These are phyloP conservation scores for Aspergillus unguis DNA, from an alignment of 2,329 filamentous ascomycete genomes.

Conservation along the genomic window DNA sequence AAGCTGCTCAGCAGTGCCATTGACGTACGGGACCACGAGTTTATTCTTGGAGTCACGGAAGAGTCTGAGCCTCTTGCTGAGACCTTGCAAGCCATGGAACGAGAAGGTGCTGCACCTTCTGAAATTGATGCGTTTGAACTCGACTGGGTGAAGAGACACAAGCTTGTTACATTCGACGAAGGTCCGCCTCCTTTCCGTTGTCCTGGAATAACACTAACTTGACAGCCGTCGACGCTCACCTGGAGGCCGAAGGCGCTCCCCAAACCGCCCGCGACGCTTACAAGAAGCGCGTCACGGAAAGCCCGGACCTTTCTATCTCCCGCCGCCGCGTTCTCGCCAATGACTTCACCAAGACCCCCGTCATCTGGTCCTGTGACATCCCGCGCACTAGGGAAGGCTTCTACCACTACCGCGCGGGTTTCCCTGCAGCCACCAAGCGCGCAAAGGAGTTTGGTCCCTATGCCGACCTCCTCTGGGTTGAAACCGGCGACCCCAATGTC, in stretches of 20 bases:
- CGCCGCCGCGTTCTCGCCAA: conserved; percentile 71
- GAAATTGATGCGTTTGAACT: conserved; percentile 87
- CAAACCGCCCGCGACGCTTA: conserved; percentile 67
- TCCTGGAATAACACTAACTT: neutral
- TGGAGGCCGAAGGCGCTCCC: conserved; percentile 63
- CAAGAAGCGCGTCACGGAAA: conserved; percentile 56
- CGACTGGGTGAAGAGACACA: conserved; percentile 80
- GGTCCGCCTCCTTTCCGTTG: conserved; percentile 31
- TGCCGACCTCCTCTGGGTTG: conserved; percentile 94
- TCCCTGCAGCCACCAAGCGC: conserved; percentile 85
- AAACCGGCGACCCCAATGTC: conserved; percentile 87
- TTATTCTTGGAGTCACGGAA: conserved; percentile 83
- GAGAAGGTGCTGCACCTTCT: conserved; percentile 67
- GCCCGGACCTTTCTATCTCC: conserved; percentile 73
- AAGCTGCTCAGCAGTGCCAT: conserved; percentile 86
- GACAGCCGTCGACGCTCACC: conserved; percentile 70
- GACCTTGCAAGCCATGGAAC: conserved; percentile 85
- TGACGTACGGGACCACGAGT: conserved; percentile 93
- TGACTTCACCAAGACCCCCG: conserved; percentile 62
- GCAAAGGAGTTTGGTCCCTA: conserved; percentile 88
- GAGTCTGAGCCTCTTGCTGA: conserved; percentile 80
- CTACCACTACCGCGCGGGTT: conserved; percentile 60
- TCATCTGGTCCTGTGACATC: conserved; percentile 86
- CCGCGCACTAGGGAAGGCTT: conserved; percentile 85
- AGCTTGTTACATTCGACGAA: conserved; percentile 88